A percentile compares a stretch with the other conserved stretches of the same genome.
These are phyloP conservation scores for Moesziomyces sp. DNA, from an alignment of 1,284 basidiomycete species.

Conservation along the genomic window DNA sequence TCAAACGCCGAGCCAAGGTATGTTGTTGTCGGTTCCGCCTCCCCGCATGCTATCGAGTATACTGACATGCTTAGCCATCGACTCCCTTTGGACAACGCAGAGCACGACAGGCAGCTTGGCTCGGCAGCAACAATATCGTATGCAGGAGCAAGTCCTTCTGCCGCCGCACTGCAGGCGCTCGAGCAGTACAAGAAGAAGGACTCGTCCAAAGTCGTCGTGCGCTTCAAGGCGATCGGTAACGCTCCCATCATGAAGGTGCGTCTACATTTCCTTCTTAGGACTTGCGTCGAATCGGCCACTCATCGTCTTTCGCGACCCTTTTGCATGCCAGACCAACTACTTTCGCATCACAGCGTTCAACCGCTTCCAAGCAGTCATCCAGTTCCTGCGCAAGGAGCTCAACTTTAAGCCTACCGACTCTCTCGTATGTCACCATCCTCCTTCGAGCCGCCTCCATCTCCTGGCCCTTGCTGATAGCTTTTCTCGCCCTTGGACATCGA, in stretches of 20 bases:
- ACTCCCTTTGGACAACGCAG: slow-evolving; percentile 5
- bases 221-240: slow-evolving; percentile 98
- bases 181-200: slow-evolving; percentile 64
- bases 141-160: slow-evolving; percentile 1
- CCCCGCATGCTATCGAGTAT: neutral
- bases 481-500: neutral
- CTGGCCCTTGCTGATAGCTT: neutral
- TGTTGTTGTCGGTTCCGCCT: neutral
- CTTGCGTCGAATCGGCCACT: neutral
- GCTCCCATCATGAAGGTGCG: slow-evolving; percentile 90
- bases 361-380: slow-evolving; percentile 92
- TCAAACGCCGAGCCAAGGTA: slow-evolving; percentile 27
- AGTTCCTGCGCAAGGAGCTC: slow-evolving; percentile 89
- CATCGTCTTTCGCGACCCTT: neutral
- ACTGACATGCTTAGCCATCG: neutral
- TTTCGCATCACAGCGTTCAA: slow-evolving; percentile 97
- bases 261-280: neutral
- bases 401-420: slow-evolving; percentile 88
- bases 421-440: slow-evolving; percentile 76
- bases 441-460: neutral
- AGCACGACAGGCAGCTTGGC: slow-evolving; percentile 34
- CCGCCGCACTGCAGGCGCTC: slow-evolving; percentile 51
- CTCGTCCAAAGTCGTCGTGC: slow-evolving; percentile 78
- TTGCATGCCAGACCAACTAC: slow-evolving; percentile 76
- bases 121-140: slow-evolving; percentile 20